These are phyloP conservation scores for Ganoderma leucocontextum DNA, from an alignment of 1,284 basidiomycete genomes.

Conservation along the genomic window DNA sequence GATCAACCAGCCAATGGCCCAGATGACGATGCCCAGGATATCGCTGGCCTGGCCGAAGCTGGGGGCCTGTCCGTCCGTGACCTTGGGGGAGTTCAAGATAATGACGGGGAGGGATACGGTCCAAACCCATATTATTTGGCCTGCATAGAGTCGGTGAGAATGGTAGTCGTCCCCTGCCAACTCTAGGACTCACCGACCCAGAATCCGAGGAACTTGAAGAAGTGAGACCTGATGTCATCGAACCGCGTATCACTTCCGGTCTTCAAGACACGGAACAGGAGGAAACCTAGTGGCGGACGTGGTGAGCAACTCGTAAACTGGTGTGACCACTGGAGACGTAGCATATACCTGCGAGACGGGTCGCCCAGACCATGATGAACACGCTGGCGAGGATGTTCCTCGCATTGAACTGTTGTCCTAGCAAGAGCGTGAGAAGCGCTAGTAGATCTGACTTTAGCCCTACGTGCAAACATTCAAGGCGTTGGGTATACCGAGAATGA, in stretches of 20 bases:
- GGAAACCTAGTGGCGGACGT: conserved; percentile 52
- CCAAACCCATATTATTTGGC: conserved; percentile 73
- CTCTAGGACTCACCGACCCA: conserved; percentile 52
- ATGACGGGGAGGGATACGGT: conserved; percentile 70
- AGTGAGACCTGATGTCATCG: conserved; percentile 71
- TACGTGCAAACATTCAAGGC: neutral
- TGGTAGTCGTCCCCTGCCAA: neutral
- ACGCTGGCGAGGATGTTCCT: conserved; percentile 68
- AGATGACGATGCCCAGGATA: conserved; percentile 75
- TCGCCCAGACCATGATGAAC: conserved; percentile 71
- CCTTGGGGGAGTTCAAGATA: conserved; percentile 73
- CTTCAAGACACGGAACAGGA: conserved; percentile 73
- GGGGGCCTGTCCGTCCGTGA: conserved; percentile 58
- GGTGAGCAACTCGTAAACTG: neutral
- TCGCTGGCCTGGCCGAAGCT: conserved; percentile 72
- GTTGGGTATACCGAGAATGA: conserved; percentile 56
- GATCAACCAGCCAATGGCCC: conserved; percentile 66
- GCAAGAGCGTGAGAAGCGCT: conserved; percentile 63
- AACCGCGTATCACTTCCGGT: conserved; percentile 72
- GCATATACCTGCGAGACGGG: conserved; percentile 56
- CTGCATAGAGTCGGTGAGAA: conserved; percentile 34
- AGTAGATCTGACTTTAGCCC: neutral
- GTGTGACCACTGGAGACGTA: neutral
- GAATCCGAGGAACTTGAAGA: conserved; percentile 71
- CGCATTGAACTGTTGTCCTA: conserved; percentile 64